Conservation (phyloP, 805 yeast species). For the Lipomyces anomalus region DNA sequence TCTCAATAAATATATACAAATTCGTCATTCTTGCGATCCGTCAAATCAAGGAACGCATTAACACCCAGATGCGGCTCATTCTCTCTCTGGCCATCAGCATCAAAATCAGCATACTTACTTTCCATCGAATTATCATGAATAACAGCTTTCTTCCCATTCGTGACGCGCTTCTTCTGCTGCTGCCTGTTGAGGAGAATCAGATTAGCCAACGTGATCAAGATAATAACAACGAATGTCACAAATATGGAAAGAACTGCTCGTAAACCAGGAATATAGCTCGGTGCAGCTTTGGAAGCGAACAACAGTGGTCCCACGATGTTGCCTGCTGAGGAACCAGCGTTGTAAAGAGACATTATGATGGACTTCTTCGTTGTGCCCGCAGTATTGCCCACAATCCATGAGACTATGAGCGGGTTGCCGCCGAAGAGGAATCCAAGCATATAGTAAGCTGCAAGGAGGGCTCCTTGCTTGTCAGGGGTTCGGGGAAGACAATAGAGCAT, state of each 20-base stretch:
- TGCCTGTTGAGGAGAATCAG: conserved; percentile 8
- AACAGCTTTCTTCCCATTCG: conserved; percentile 16
- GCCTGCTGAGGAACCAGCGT: conserved; percentile 29
- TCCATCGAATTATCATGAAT: too few relatives aligned
- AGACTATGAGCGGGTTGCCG: conserved; percentile 29
- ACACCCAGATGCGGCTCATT: too few relatives aligned
- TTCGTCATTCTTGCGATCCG: too few relatives aligned
- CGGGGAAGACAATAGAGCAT: too few relatives aligned
- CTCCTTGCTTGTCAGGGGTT: too few relatives aligned
- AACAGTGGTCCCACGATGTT: too few relatives aligned
- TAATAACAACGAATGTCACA: conserved; percentile 7
- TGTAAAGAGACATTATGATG: conserved; percentile 15
- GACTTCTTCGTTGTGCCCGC: conserved; percentile 32
- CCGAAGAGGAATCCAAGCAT: too few relatives aligned
- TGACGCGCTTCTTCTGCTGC: conserved; percentile 9
- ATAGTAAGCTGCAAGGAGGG: too few relatives aligned
- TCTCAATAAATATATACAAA: too few relatives aligned
- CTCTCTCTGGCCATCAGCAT: too few relatives aligned
- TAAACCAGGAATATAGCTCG: conserved; percentile 40
- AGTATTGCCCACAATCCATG: conserved; percentile 30
- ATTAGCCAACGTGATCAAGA: conserved; percentile 1
- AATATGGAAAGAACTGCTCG: conserved; percentile 11
- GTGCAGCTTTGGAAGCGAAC: conserved; percentile 54
- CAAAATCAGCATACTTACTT: too few relatives aligned
- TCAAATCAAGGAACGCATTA: too few relatives aligned